A percentile compares a stretch with the other conserved stretches of the same genome.
These are phyloP conservation scores for Pulveroboletus sp. DNA, from an alignment of 768 basidiomycete genomes.

Conservation along the genomic window DNA sequence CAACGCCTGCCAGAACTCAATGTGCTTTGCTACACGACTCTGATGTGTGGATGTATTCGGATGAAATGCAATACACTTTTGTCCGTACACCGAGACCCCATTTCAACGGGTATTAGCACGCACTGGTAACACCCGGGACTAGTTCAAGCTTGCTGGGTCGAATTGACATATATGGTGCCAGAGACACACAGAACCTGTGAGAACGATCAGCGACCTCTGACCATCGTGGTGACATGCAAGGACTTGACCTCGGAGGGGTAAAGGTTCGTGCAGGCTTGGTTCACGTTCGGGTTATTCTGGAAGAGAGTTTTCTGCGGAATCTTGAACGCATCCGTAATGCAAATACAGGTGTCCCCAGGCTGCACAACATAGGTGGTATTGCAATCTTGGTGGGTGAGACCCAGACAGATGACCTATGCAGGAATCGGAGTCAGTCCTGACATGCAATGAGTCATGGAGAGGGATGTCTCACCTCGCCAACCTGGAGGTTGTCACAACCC, in stretches of 20 bases:
- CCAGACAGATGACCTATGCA: slow-evolving; percentile 50
- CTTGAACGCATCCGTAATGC: slow-evolving; percentile 37
- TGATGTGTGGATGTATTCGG: neutral
- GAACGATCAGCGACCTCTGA: neutral
- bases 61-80: neutral
- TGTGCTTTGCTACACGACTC: neutral
- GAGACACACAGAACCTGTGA: slow-evolving; percentile 27
- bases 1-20: neutral
- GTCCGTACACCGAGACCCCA: neutral
- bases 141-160: slow-evolving; percentile 7
- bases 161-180: slow-evolving; percentile 21
- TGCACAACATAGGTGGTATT: slow-evolving; percentile 42
- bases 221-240: neutral
- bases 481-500: slow-evolving; percentile 51
- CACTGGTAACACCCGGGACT: neutral
- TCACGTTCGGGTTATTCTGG: slow-evolving; percentile 63
- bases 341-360: slow-evolving; percentile 47
- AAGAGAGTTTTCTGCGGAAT: slow-evolving; percentile 44
- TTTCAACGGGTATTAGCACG: neutral
- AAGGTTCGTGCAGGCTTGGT: slow-evolving; percentile 48
- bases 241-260: slow-evolving; percentile 51
- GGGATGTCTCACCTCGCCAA: slow-evolving; percentile 38
- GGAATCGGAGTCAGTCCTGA: neutral
- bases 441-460: neutral
- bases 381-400: slow-evolving; percentile 54